phyloP scores from a whole-genome alignment of 148 eudicot genomes.

The Silene latifolia region DNA sequence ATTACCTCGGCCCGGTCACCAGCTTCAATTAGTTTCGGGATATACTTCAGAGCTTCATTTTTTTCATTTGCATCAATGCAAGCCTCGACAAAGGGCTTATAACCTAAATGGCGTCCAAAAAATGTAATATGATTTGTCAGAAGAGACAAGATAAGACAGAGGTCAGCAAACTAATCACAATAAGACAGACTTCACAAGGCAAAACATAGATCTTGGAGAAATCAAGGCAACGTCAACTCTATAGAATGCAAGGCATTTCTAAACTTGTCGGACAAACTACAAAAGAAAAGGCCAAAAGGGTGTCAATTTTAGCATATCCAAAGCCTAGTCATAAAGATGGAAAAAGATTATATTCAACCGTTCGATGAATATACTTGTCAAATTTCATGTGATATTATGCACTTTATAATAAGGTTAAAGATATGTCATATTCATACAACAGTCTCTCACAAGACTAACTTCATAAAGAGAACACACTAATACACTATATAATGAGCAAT shows the following conservation, averaged over 20 bases:
- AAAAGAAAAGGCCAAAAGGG: neutral
- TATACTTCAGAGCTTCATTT: constrained; percentile 85
- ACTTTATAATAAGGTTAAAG: too few species aligned
- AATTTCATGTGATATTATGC: neutral
- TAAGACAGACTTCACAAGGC: neutral
- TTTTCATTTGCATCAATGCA: constrained; percentile 91
- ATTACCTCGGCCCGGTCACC: constrained; percentile 88
- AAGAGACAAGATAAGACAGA: neutral
- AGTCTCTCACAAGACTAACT: neutral
- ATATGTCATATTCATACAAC: neutral
- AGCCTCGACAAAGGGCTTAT: constrained; percentile 94
- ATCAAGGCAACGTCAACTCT: neutral
- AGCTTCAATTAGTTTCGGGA: constrained; percentile 78
- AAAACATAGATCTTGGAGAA: neutral
- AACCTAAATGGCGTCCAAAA: constrained; percentile 44
- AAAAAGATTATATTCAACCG: too few species aligned
- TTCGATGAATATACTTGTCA: neutral
- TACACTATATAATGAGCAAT: neutral
- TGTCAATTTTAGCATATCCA: neutral
- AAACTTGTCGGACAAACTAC: neutral
- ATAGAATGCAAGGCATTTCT: neutral
- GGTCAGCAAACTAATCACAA: neutral
- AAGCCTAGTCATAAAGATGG: neutral
- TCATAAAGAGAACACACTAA: neutral
- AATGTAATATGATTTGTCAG: neutral